Base-by-base conservation (phyloP, 78 protist species). In the Chrysochromulina tobinii region DNA sequence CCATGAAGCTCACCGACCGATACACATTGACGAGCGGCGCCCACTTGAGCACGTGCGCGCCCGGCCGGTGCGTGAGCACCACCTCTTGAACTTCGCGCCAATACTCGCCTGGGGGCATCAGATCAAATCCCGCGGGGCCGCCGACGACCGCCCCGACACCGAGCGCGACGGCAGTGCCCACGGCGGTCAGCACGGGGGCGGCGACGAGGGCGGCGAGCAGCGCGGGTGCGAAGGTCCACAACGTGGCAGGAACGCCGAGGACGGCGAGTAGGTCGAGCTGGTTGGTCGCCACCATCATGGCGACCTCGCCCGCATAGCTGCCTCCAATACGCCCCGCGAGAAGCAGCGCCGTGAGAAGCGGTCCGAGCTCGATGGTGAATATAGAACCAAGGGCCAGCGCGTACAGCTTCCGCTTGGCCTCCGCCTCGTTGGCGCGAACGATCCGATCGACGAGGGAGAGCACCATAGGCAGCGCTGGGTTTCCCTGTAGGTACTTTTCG, bases 251-350 rank as follows among this genome's bases (percentile, higher is more conserved):
- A 6, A 51, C 84, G 57, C 84, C 84, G n/a, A 75, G 84, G 23
- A 51, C n/a, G 5, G 11, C 0, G 7, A 75, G 57, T 0, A 75
- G 84, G 18, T 75, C 55, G 59, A 17, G 0, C 79, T 77, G 58
- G 11, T 2, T 18, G 12, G 61, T 53, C 38, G 85, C 57, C 38
- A 38, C 87, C 87, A 54, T 79, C 64, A 1, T 79, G 3, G 23
- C 87, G 0, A 23, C 87, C 20, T 54, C 87, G 64, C 87, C 87
- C 0, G 87, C 87, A 48, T 54, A 79, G 20, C 64, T 20, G 87
- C 87, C 85, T 17, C 87, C 87, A 48, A 79, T 79, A 9, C 87
- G 87, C 3, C 87, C 87, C 18, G 87, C 87, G 20, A 79, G 59
- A 20, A 79, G 61, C 18, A 79, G 87, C 20, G 50, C 87, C 15